phyloP scores from a whole-genome alignment of 2,329 filamentous ascomycete species.

The Fusarium devonianum region DNA sequence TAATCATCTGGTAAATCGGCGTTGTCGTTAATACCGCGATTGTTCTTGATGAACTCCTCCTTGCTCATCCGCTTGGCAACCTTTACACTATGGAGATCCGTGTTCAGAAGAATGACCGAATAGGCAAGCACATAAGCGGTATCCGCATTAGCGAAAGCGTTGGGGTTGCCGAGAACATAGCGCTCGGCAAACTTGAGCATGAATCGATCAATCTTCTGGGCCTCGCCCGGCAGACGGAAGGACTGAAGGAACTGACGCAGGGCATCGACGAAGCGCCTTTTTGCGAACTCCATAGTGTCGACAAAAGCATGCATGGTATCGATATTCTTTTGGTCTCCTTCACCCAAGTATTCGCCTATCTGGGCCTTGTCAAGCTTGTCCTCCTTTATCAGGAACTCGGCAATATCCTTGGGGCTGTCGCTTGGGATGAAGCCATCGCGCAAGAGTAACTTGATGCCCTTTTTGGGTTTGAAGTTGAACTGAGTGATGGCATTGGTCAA shows the following conservation, averaged over 20 bases:
- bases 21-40: conserved; percentile 96
- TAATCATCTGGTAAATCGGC: conserved; percentile 94
- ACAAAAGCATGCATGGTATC: conserved; percentile 99
- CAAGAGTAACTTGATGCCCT: conserved; percentile 84
- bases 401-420: conserved; percentile 81
- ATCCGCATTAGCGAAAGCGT: conserved; percentile 97
- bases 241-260: conserved; percentile 91
- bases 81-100: conserved; percentile 91
- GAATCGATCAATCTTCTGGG: conserved; percentile 98
- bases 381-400: conserved; percentile 79
- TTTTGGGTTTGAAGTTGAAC: conserved; percentile 98
- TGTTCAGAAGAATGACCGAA: conserved; percentile 96
- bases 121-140: conserved; percentile 96
- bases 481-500: conserved; percentile 85
- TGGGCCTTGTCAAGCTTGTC: conserved; percentile 89
- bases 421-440: conserved; percentile 87
- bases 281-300: conserved; percentile 90
- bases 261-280: conserved; percentile 91
- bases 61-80: conserved; percentile 88
- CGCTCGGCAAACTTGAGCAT: conserved; percentile 99
- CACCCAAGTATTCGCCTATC: conserved; percentile 92
- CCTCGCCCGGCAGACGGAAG: conserved; percentile 93
- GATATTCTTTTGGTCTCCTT: conserved; percentile 91
- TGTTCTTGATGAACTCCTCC: conserved; percentile 99
- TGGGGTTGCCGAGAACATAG: conserved; percentile 93